phyloP scores from a whole-genome alignment of 352 stramenopile species.

The Globisporangium takayamanum region DNA sequence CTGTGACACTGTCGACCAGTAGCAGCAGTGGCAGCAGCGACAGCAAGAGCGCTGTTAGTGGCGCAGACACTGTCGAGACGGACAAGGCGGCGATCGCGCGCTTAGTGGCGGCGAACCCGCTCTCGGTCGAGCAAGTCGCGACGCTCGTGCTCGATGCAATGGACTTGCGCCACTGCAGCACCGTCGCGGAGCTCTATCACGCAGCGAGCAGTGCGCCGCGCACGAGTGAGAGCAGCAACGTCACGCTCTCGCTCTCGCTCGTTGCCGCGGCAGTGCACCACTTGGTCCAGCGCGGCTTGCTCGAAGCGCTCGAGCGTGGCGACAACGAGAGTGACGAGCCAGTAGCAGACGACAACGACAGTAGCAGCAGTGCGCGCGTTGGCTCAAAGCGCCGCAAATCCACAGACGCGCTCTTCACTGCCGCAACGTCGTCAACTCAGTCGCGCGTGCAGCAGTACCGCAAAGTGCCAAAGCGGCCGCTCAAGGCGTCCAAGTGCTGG shows the following conservation, averaged over 20 bases:
- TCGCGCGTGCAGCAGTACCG: conserved; percentile 29
- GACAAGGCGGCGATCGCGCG: not conserved
- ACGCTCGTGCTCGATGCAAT: conserved; percentile 44
- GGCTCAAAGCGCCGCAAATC: conserved; percentile 23
- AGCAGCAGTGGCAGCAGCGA: not conserved
- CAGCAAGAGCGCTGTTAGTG: not conserved
- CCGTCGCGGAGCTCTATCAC: conserved; percentile 51
- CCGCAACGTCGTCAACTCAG: not conserved
- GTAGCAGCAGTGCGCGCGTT: not conserved
- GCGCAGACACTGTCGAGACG: not conserved
- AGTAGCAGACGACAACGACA: not conserved
- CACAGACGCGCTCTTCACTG: not conserved
- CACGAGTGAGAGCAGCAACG: not conserved
- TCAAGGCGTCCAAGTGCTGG: conserved; percentile 75
- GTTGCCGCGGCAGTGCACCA: conserved; percentile 54
- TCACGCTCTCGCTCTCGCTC: conserved; percentile 31
- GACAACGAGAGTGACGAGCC: conserved; percentile 5
- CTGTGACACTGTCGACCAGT: not conserved
- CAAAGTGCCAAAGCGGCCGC: conserved; percentile 53
- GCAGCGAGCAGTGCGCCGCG: conserved; percentile 22
- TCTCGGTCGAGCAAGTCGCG: conserved; percentile 39
- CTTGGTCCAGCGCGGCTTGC: conserved; percentile 36
- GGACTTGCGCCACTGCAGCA: conserved; percentile 48
- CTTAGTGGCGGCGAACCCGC: not conserved
- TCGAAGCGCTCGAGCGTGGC: conserved; percentile 34